A percentile compares a stretch with the other conserved stretches of the same genome.
Conservation (phyloP, 1,139 yeast species). For the Nakaseomyces uthaithaninus region DNA sequence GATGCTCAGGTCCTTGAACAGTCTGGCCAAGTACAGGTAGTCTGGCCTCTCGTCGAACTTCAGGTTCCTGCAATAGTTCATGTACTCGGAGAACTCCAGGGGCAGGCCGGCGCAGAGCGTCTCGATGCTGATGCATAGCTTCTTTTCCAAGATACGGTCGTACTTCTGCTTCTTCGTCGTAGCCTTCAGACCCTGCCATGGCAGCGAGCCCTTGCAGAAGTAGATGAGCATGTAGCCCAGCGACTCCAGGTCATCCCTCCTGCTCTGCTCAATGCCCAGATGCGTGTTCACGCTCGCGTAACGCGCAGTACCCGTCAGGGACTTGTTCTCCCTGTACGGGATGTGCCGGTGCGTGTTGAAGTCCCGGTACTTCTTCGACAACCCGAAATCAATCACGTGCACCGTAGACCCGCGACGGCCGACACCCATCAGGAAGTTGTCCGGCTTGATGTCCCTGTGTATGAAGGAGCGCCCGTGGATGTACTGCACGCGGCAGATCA, state of each 20-base stretch:
- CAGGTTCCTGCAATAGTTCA: conserved; percentile 81
- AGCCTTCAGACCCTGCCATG: conserved; percentile 98
- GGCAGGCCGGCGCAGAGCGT: conserved; percentile 89
- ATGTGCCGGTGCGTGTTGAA: conserved; percentile 91
- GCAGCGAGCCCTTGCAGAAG: conserved; percentile 90
- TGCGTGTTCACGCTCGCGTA: conserved; percentile 94
- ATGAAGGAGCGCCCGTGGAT: conserved; percentile 93
- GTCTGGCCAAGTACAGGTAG: conserved; percentile 78
- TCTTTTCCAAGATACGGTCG: conserved; percentile 93
- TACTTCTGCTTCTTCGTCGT: conserved; percentile 95
- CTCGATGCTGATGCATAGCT: conserved; percentile 87
- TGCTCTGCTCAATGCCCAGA: conserved; percentile 90
- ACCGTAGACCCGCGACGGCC: conserved; percentile 94
- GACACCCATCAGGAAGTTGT: conserved; percentile 64
- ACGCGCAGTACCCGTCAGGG: conserved; percentile 96
- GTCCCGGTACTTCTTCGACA: conserved; percentile 91
- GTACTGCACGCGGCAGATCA: conserved; percentile 88
- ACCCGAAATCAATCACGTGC: conserved; percentile 92
- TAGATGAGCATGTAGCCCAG: conserved; percentile 91
- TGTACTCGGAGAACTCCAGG: conserved; percentile 76
- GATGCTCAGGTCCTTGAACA: conserved; percentile 82
- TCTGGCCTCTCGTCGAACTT: conserved; percentile 97
- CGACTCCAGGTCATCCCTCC: conserved; percentile 94
- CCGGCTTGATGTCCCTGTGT: conserved; percentile 73
- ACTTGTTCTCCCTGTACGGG: conserved; percentile 92